phyloP scores from a whole-genome alignment of 1,284 basidiomycete genomes.

The Cutaneotrichosporon sp. region DNA sequence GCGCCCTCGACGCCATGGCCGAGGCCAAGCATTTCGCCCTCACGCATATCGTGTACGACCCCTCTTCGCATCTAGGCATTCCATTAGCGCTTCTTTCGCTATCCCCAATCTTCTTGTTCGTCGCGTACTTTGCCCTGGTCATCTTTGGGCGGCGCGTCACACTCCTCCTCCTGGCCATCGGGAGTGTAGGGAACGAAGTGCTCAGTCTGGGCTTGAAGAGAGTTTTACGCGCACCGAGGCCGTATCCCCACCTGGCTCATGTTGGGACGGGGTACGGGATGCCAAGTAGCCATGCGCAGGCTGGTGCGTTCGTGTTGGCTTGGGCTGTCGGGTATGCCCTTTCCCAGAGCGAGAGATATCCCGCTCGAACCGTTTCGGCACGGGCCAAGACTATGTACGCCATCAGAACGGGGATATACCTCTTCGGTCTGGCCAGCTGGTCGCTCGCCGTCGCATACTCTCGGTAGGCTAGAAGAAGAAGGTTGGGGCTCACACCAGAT shows the following conservation, averaged over 20 bases:
- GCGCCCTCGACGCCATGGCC: not conserved
- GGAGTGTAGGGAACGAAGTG: slow-evolving; percentile 44
- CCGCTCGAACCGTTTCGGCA: not conserved
- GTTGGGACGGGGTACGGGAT: slow-evolving; percentile 50
- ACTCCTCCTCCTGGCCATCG: slow-evolving; percentile 40
- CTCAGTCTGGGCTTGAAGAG: slow-evolving; percentile 42
- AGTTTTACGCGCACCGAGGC: slow-evolving; percentile 26
- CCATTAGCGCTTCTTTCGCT: slow-evolving; percentile 50
- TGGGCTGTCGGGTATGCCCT: slow-evolving; percentile 43
- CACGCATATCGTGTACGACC: slow-evolving; percentile 49
- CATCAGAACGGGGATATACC: slow-evolving; percentile 33
- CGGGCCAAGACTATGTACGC: slow-evolving; percentile 15
- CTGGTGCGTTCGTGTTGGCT: slow-evolving; percentile 43
- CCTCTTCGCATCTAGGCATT: slow-evolving; percentile 41
- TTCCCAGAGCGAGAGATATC: slow-evolving; percentile 23
- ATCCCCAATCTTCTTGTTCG: slow-evolving; percentile 53
- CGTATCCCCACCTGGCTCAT: slow-evolving; percentile 22
- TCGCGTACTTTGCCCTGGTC: slow-evolving; percentile 49
- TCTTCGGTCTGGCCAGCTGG: slow-evolving; percentile 45
- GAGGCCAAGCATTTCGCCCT: slow-evolving; percentile 45
- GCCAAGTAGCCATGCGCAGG: slow-evolving; percentile 52
- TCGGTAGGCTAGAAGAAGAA: slow-evolving; percentile 30
- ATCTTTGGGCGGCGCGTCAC: slow-evolving; percentile 46
- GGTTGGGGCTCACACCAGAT: slow-evolving; percentile 28
- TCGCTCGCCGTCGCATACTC: slow-evolving; percentile 48